Evolutionary conservation across 1,284 basidiomycete genomes (phyloP).

Genomic region (Pyrrhoderma lamaoense): DNA sequence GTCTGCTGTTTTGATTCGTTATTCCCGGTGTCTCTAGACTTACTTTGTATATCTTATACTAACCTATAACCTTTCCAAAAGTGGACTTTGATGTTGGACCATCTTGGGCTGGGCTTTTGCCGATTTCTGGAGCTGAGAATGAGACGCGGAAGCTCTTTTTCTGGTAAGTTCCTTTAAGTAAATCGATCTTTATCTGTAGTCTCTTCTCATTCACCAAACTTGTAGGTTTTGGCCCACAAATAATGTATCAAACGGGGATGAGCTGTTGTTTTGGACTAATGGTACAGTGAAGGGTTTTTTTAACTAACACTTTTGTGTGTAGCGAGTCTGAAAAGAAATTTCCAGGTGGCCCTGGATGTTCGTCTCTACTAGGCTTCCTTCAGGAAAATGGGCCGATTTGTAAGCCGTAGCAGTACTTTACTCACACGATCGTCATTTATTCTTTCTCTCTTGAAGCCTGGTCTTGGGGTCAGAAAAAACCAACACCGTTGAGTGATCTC

Average conservation of each 20-base stretch:
- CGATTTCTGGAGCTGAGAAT: constrained; percentile 29
- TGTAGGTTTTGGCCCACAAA: constrained; percentile 42
- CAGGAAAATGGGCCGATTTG: constrained; percentile 43
- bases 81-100: constrained; percentile 35
- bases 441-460: constrained; percentile 34
- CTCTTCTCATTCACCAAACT: constrained; percentile 7
- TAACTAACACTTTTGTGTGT: not conserved
- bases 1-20: too few relatives aligned
- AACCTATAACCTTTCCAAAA: constrained; percentile 15
- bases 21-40: too few relatives aligned
- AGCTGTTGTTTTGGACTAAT: constrained; percentile 44
- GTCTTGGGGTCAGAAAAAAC: constrained; percentile 49
- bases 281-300: constrained; percentile 19
- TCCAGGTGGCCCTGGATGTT: constrained; percentile 42
- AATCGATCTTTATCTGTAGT: not conserved
- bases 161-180: constrained; percentile 28
- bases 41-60: not conserved
- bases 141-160: constrained; percentile 41
- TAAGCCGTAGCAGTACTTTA: constrained; percentile 18
- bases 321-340: constrained; percentile 1
- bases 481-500: constrained; percentile 24
- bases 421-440: not conserved
- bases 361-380: constrained; percentile 39
- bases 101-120: constrained; percentile 35
- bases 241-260: constrained; percentile 37